phyloP scores from a whole-genome alignment of 2,329 filamentous ascomycete species.

The Zymoseptoria passerinii region DNA sequence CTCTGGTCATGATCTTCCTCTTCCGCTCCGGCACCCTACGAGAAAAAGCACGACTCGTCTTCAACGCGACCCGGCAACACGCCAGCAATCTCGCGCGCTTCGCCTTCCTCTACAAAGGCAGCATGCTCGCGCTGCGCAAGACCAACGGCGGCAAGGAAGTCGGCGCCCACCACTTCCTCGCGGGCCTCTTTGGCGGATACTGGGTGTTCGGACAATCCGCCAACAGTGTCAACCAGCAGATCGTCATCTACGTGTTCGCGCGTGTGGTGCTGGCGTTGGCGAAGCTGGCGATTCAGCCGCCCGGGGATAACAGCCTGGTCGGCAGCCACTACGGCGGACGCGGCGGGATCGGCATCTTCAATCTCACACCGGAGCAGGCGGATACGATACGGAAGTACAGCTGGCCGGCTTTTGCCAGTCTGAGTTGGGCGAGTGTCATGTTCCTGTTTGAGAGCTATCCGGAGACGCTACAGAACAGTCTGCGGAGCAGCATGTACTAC shows the following conservation, averaged over 20 bases:
- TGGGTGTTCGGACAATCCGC: constrained; percentile 69
- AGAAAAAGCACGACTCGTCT: constrained; percentile 68
- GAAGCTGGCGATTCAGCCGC: constrained; percentile 66
- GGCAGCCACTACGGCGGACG: constrained; percentile 32
- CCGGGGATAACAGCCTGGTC: constrained; percentile 31
- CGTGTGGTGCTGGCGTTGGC: constrained; percentile 79
- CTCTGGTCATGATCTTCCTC: constrained; percentile 94
- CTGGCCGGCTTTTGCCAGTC: constrained; percentile 85
- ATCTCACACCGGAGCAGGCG: constrained; percentile 32
- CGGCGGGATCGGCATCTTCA: constrained; percentile 36
- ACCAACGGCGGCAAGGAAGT: constrained; percentile 50
- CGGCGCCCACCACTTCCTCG: constrained; percentile 74
- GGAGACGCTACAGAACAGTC: constrained; percentile 79
- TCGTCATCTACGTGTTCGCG: constrained; percentile 96
- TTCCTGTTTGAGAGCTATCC: constrained; percentile 89
- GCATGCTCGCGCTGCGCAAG: constrained; percentile 63
- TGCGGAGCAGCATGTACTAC: constrained; percentile 94
- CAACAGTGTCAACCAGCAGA: constrained; percentile 85
- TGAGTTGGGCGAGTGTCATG: constrained; percentile 94
- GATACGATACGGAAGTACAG: constrained; percentile 51
- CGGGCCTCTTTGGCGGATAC: constrained; percentile 84
- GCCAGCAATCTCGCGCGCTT: constrained; percentile 88
- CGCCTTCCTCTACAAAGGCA: constrained; percentile 79
- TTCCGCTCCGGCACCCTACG: constrained; percentile 79
- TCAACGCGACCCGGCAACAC: constrained; percentile 82